These are phyloP conservation scores for Mrakia gelida DNA, from an alignment of 768 basidiomycete species.

Conservation along the genomic window DNA sequence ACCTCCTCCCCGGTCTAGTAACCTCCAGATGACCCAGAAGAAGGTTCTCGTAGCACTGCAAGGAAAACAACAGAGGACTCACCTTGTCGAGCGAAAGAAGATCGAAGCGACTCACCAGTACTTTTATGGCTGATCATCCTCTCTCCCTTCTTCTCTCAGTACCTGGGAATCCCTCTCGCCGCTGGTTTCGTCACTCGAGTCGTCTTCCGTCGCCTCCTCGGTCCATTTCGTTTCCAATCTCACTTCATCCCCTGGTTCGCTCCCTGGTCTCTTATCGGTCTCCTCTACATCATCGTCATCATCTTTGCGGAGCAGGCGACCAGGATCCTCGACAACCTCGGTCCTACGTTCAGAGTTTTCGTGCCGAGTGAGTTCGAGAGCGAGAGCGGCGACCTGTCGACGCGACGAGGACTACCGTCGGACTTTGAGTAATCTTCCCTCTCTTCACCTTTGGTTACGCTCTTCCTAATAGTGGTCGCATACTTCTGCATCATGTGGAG, in stretches of 20 bases:
- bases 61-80: no score
- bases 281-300: conserved; percentile 61
- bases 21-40: no score
- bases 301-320: conserved; percentile 49
- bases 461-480: conserved; percentile 34
- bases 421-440: no score
- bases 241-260: conserved; percentile 64
- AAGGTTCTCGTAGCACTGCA: no score
- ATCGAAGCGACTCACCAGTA: no score
- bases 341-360: conserved; percentile 71
- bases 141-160: conserved; percentile 52
- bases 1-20: no score
- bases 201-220: conserved; percentile 50
- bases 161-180: conserved; percentile 73
- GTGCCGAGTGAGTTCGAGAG: no score
- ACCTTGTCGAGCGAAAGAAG: no score
- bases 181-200: conserved; percentile 69
- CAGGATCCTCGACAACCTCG: conserved; percentile 63
- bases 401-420: no score
- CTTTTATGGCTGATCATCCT: no score
- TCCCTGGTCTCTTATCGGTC: conserved; percentile 65
- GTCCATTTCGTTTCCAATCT: conserved; percentile 49
- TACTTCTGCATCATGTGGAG: conserved; percentile 78
- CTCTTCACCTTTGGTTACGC: no score
- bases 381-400: no score